phyloP scores from a whole-genome alignment of 352 stramenopile genomes.

The Aphanomyces stellatus region DNA sequence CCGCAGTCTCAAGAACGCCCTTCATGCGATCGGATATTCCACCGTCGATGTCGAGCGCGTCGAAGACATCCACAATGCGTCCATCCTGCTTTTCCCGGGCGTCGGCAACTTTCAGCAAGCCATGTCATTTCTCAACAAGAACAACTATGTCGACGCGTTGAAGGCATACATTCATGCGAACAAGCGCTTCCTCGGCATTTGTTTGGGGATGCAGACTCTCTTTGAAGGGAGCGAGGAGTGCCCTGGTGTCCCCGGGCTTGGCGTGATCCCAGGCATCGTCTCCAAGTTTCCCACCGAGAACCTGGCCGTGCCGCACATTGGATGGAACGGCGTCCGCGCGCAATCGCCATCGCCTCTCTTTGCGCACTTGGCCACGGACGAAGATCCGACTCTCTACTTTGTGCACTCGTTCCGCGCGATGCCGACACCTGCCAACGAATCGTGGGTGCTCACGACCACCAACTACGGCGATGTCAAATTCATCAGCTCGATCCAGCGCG shows the following conservation, averaged over 20 bases:
- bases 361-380: slow-evolving; percentile 30
- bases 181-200: slow-evolving; percentile 96
- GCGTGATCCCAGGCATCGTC: slow-evolving; percentile 90
- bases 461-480: slow-evolving; percentile 93
- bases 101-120: slow-evolving; percentile 77
- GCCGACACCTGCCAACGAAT: slow-evolving; percentile 62
- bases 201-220: slow-evolving; percentile 97
- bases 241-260: slow-evolving; percentile 66
- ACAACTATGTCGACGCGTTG: slow-evolving; percentile 85
- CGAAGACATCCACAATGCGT: slow-evolving; percentile 85
- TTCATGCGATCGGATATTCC: slow-evolving; percentile 81
- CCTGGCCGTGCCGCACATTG: slow-evolving; percentile 93
- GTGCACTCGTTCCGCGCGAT: slow-evolving; percentile 94
- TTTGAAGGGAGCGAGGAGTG: slow-evolving; percentile 96
- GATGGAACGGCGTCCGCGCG: slow-evolving; percentile 94
- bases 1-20: slow-evolving; percentile 95
- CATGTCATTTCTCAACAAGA: slow-evolving; percentile 89
- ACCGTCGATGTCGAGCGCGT: slow-evolving; percentile 81
- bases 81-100: slow-evolving; percentile 83
- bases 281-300: slow-evolving; percentile 77
- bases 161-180: slow-evolving; percentile 74
- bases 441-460: slow-evolving; percentile 93
- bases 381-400: slow-evolving; percentile 89
- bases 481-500: slow-evolving; percentile 89
- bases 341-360: slow-evolving; percentile 83